Evolutionary conservation across 2,329 filamentous ascomycete genomes (phyloP), one percentile per base, ranked within the genome.

Genomic region (Penicillium sp.): DNA sequence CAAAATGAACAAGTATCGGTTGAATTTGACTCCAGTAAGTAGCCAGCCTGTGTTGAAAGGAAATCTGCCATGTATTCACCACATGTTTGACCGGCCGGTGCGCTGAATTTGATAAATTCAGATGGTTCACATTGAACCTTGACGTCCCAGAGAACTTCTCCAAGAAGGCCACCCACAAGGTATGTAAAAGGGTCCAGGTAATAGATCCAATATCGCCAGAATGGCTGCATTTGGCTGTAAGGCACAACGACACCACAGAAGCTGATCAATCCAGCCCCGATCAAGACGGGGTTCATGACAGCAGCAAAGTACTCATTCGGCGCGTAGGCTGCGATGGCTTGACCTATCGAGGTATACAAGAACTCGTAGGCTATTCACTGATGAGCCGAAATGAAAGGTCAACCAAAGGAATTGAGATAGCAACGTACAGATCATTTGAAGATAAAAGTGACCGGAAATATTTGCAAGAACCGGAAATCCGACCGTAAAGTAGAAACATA

Each of bases 251-350:
- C 72, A 21, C 74, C 73, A 42, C 71, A 73, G 61, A 76, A 76
- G 54, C 65, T 67, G 51, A 76, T 57, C 58, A 78, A 56, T 2
- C 68, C 75, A 1, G 73, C 71, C 5, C 80, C 78, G 51, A 87
- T 72, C 10, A 86, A 48, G 0, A 87, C 65, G 0, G 83, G 83
- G 58, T 86, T 86, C 56, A 80, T 78, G 4, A 87, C 75, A 0
- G 82, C 75, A 0, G 84, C 84, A 40, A 86, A 85, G 10, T 84
- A 79, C 29, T 79, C 83, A 57, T 84, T 86, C 0, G 84, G 84
- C 0, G 83, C 81, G 55, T 86, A 87, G 1, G 85, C 83, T 0
- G 83, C 83, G n/a, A 87, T 75, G 2, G 68, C 70, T 54, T 78
- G 75, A 1, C 76, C 76, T 48, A 77, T 70, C 0, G 72, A 76